Percentiles rank a stretch among this genome's conserved stretches.
phyloP scores from a whole-genome alignment of 2,329 filamentous ascomycete species.

The Penicillium sumatraense region DNA sequence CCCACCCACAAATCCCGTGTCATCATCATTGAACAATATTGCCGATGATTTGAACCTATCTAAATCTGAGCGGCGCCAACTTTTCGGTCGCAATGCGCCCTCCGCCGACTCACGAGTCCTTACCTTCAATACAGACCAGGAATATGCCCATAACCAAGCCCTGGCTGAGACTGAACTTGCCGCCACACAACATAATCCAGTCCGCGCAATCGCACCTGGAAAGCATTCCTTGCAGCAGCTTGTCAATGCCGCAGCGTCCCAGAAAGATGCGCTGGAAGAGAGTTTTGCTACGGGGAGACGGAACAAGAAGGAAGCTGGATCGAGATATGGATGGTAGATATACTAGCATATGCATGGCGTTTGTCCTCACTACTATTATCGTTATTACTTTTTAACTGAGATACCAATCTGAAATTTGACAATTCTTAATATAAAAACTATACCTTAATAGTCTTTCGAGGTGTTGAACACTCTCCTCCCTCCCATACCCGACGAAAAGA shows the following conservation, averaged over 20 bases:
- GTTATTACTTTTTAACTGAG: neutral
- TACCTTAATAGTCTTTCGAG: too few species aligned
- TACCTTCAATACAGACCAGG: slow-evolving; percentile 85
- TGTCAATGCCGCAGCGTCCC: slow-evolving; percentile 78
- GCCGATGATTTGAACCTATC: slow-evolving; percentile 80
- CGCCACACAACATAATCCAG: slow-evolving; percentile 72
- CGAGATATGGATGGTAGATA: slow-evolving; percentile 77
- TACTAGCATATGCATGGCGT: neutral
- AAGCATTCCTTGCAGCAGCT: slow-evolving; percentile 90
- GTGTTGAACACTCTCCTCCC: too few species aligned
- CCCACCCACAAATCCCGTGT: slow-evolving; percentile 12
- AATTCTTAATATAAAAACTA: neutral
- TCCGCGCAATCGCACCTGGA: slow-evolving; percentile 79
- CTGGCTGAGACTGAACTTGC: slow-evolving; percentile 61
- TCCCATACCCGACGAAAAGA: too few species aligned
- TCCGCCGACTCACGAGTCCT: slow-evolving; percentile 68
- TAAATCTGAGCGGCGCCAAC: slow-evolving; percentile 74
- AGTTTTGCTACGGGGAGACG: slow-evolving; percentile 81
- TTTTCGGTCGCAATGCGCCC: slow-evolving; percentile 72
- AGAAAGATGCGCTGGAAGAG: slow-evolving; percentile 87
- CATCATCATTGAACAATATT: slow-evolving; percentile 64
- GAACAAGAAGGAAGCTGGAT: slow-evolving; percentile 80
- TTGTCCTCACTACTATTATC: neutral
- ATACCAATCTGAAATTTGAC: slow-evolving; percentile 16
- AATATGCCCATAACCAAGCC: slow-evolving; percentile 84